These are phyloP conservation scores for Penicillium freii DNA, from an alignment of 2,329 filamentous ascomycete genomes.

Conservation along the genomic window DNA sequence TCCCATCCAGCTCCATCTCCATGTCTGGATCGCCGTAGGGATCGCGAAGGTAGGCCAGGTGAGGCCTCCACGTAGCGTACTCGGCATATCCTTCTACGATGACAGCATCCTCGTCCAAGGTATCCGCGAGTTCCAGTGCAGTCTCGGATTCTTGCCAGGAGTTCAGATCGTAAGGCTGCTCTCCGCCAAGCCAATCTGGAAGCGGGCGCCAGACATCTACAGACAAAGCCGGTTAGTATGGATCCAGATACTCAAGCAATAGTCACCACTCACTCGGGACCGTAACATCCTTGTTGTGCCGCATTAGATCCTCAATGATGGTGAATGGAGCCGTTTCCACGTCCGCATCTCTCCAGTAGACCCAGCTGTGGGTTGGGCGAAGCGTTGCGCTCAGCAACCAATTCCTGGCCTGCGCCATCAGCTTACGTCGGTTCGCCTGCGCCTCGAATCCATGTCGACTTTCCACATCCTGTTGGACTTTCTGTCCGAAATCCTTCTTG, in stretches of 20 bases:
- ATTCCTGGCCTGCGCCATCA: constrained; percentile 97
- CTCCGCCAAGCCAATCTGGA: constrained; percentile 96
- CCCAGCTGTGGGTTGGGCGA: constrained; percentile 95
- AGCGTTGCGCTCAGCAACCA: constrained; percentile 93
- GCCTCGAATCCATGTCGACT: constrained; percentile 96
- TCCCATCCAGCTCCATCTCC: constrained; percentile 99
- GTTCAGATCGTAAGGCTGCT: constrained; percentile 97
- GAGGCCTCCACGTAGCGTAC: constrained; percentile 96
- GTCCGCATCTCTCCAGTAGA: constrained; percentile 98
- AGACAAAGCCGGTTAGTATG: constrained; percentile 18
- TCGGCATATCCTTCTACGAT: constrained; percentile 99
- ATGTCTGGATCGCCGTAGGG: constrained; percentile 97
- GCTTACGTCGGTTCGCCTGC: constrained; percentile 86
- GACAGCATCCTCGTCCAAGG: constrained; percentile 93
- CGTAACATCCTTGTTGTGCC: constrained; percentile 97
- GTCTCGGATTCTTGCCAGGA: constrained; percentile 99
- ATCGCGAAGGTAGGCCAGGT: constrained; percentile 93
- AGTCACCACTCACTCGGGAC: constrained; percentile 78
- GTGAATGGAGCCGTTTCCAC: constrained; percentile 96
- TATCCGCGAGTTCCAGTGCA: constrained; percentile 86
- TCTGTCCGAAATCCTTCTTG: constrained; percentile 98
- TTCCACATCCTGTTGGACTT: constrained; percentile 96
- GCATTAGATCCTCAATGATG: constrained; percentile 95
- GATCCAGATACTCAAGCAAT: not conserved
- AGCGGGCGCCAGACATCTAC: constrained; percentile 96